These are phyloP conservation scores for Pisolithus orientalis DNA, from an alignment of 768 basidiomycete genomes.

Conservation along the genomic window DNA sequence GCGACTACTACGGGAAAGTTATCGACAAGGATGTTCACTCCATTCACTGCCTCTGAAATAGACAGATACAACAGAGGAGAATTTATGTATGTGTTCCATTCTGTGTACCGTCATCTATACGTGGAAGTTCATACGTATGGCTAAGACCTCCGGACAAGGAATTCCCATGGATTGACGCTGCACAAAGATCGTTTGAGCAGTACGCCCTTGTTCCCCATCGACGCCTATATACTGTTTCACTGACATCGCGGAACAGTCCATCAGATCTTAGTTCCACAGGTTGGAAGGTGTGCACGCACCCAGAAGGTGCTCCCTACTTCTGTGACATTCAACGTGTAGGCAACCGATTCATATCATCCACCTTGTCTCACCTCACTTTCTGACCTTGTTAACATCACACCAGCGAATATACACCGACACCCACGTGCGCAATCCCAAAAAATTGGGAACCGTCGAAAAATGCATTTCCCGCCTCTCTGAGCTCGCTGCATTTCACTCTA, in stretches of 20 bases:
- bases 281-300: constrained; percentile 17
- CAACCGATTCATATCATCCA: background rate
- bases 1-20: background rate
- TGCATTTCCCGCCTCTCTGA: background rate
- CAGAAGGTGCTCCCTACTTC: constrained; percentile 22
- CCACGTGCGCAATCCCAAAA: background rate
- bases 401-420: constrained; percentile 8
- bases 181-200: background rate
- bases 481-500: background rate
- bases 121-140: background rate
- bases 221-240: too few relatives aligned
- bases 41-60: background rate
- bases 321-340: constrained; percentile 16
- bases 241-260: background rate
- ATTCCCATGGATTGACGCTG: background rate
- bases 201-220: background rate
- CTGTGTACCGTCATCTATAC: background rate
- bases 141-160: background rate
- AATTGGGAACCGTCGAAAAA: background rate
- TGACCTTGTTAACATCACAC: too few relatives aligned
- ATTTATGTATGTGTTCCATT: constrained; percentile 1
- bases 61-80: background rate
- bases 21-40: background rate
- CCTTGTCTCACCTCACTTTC: background rate
- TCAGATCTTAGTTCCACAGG: background rate